phyloP scores from a whole-genome alignment of 768 basidiomycete genomes.

The Amylocystis lapponica region DNA sequence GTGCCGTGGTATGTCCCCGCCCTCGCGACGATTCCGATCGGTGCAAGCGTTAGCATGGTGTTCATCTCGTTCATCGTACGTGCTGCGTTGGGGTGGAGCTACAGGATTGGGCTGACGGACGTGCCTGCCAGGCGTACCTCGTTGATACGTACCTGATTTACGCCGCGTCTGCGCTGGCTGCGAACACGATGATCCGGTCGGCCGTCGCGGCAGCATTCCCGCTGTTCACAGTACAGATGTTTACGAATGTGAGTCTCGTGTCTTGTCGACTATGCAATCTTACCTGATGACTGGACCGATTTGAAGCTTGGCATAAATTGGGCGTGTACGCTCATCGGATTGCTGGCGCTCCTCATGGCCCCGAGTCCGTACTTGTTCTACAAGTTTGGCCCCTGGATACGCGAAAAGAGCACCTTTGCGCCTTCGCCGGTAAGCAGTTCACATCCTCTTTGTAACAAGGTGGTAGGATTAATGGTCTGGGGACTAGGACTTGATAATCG shows the following conservation, averaged over 20 bases:
- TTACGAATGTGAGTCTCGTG: constrained; percentile 29
- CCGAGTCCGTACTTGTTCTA: constrained; percentile 70
- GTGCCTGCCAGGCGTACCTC: constrained; percentile 40
- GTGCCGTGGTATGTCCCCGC: constrained; percentile 57
- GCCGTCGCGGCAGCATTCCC: constrained; percentile 56
- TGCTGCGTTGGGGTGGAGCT: constrained; percentile 6
- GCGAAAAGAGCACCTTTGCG: constrained; percentile 51
- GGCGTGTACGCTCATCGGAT: constrained; percentile 45
- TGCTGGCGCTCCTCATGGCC: constrained; percentile 49
- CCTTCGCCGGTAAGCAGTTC: constrained; percentile 17
- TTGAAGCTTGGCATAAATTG: constrained; percentile 26
- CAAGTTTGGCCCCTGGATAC: constrained; percentile 55
- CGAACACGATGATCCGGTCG: constrained; percentile 55
- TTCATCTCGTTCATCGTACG: constrained; percentile 58
- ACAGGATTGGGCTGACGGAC: neutral
- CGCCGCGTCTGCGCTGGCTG: constrained; percentile 58
- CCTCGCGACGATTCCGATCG: constrained; percentile 45
- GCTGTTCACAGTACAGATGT: constrained; percentile 64
- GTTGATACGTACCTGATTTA: constrained; percentile 50
- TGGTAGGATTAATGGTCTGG: neutral
- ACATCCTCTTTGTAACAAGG: neutral
- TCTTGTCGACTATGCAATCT: neutral
- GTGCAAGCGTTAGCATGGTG: constrained; percentile 42
- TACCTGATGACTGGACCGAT: constrained; percentile 1
- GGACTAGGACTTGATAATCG: constrained; percentile 12